Percentiles rank a stretch among this genome's conserved stretches.
Conservation (phyloP, 1,284 basidiomycete species). For the Peniophora sp. region DNA sequence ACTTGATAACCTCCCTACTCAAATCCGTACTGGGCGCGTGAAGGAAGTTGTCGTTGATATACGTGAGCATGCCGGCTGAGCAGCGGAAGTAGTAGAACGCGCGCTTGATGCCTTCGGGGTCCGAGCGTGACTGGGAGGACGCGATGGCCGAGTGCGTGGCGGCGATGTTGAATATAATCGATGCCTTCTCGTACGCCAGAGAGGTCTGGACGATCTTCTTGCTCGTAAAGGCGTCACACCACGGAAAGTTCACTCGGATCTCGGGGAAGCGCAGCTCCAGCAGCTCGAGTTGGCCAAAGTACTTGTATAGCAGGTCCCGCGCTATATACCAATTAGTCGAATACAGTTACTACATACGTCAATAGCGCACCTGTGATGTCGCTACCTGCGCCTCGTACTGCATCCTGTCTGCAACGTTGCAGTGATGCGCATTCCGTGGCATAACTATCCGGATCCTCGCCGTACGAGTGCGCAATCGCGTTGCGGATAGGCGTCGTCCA, state of each 20-base stretch:
- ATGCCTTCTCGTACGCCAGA: constrained; percentile 97
- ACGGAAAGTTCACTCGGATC: constrained; percentile 91
- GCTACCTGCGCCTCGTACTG: constrained; percentile 90
- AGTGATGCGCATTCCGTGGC: constrained; percentile 77
- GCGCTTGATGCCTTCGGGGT: constrained; percentile 92
- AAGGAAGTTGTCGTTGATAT: constrained; percentile 99
- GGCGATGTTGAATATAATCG: constrained; percentile 95
- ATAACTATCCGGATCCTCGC: constrained; percentile 88
- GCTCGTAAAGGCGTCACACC: constrained; percentile 94
- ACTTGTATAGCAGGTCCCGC: constrained; percentile 95
- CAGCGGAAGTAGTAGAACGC: constrained; percentile 90
- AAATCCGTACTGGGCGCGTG: constrained; percentile 98
- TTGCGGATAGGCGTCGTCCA: constrained; percentile 85
- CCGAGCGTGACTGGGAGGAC: constrained; percentile 71
- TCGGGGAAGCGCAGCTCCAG: constrained; percentile 96
- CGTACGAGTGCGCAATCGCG: constrained; percentile 88
- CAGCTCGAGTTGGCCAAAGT: constrained; percentile 98
- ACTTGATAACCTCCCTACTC: constrained; percentile 90
- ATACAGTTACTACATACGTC: neutral
- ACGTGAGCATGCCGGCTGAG: constrained; percentile 96
- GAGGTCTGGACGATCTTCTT: constrained; percentile 94
- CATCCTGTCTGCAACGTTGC: constrained; percentile 90
- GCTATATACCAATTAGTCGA: constrained; percentile 32
- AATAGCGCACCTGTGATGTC: constrained; percentile 72
- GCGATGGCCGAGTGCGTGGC: constrained; percentile 90